Conservation (phyloP, 257 asterid genomes). For the Solanum chiquidenum region DNA sequence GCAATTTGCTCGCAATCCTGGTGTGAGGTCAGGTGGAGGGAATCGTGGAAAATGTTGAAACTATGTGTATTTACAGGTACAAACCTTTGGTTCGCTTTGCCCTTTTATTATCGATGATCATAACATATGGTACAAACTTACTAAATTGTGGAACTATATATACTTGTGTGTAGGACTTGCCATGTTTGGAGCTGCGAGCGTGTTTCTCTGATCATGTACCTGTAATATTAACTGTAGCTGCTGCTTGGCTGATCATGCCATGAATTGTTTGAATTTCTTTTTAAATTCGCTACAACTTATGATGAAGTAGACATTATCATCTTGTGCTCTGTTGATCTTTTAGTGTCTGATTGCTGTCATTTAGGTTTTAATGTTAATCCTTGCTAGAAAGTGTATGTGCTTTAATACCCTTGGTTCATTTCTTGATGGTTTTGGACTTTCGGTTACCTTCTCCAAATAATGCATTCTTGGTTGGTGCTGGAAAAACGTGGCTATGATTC, state of each 20-base stretch:
- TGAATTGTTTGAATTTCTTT: neutral
- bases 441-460: too few relatives aligned
- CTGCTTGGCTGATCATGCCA: neutral
- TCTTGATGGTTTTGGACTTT: neutral
- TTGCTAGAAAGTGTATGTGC: neutral
- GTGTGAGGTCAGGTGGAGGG: neutral
- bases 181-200: neutral
- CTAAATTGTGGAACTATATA: neutral
- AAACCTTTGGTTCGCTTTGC: neutral
- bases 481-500: neutral
- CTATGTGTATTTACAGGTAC: neutral
- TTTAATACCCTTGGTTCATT: neutral
- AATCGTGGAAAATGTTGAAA: neutral
- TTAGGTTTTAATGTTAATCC: neutral
- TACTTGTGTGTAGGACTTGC: neutral
- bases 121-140: neutral
- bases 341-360: too few relatives aligned
- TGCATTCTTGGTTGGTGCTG: too few relatives aligned
- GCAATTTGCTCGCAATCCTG: neutral
- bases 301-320: neutral
- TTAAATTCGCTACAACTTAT: neutral
- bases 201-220: neutral
- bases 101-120: neutral
- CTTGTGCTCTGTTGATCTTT: neutral
- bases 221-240: too few relatives aligned